phyloP scores from a whole-genome alignment of 1,139 yeast genomes.

The Candida pseudoviswanathii region DNA sequence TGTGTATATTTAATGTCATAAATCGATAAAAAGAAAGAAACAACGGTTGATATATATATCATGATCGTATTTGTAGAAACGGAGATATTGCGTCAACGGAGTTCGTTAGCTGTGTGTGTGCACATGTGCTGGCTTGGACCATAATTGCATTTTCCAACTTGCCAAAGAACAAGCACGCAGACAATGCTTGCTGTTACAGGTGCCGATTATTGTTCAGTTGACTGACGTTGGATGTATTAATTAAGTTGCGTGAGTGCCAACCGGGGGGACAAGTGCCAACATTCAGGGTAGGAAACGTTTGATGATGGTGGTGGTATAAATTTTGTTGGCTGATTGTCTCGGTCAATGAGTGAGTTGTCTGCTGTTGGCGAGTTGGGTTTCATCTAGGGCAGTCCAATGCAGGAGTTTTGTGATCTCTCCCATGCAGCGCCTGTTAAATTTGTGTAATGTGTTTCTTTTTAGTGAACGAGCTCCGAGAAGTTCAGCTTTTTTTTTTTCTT shows the following conservation, averaged over 20 bases:
- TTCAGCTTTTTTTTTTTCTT: no score
- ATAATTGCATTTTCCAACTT: no score
- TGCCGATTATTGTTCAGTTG: no score
- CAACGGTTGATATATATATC: neutral
- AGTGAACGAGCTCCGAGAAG: neutral
- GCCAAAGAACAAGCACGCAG: no score
- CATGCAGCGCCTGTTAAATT: neutral
- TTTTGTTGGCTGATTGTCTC: neutral
- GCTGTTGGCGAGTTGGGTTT: neutral
- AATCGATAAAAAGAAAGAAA: constrained; percentile 5
- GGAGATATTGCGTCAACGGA: neutral
- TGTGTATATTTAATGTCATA: constrained; percentile 15
- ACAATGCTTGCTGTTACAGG: no score
- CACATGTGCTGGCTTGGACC: no score
- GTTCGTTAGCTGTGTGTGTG: no score
- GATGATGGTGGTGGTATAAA: neutral
- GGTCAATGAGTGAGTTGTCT: no score
- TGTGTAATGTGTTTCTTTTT: neutral
- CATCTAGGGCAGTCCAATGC: neutral
- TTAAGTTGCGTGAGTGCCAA: no score
- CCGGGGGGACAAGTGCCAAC: no score
- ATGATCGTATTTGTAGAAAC: neutral
- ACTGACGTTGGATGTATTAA: no score
- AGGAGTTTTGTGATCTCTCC: neutral
- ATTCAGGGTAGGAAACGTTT: no score